Percentiles rank a stretch among this genome's conserved stretches.
Conservation (phyloP, 805 yeast species). For the Lipomyces mesembrius region DNA sequence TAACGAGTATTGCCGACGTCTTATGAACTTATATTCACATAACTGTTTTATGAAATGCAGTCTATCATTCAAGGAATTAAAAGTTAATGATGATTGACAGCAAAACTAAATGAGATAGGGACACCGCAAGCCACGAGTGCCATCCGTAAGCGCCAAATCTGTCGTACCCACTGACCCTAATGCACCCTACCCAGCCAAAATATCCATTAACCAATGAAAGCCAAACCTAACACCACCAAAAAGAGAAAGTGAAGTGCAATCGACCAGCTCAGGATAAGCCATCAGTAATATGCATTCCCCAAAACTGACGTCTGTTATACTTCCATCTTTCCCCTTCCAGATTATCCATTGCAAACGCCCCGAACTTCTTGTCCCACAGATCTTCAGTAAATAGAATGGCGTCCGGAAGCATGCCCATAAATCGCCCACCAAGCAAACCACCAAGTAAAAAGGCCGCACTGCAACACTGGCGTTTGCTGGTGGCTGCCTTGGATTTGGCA, state of each 20-base stretch:
- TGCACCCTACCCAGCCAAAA: background rate
- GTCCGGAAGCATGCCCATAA: slow-evolving; percentile 24
- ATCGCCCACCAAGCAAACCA: slow-evolving; percentile 24
- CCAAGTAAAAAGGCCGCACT: slow-evolving; percentile 21
- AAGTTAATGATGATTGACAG: background rate
- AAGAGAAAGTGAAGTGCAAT: background rate
- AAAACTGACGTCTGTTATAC: slow-evolving; percentile 18
- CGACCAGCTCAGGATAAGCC: background rate
- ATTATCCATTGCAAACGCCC: background rate
- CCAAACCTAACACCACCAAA: background rate
- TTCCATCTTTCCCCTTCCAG: background rate
- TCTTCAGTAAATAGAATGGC: background rate
- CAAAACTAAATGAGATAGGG: background rate
- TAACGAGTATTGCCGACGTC: too few species aligned
- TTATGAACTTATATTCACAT: too few species aligned
- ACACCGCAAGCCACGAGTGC: background rate
- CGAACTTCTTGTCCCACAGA: background rate
- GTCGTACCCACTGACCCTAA: background rate
- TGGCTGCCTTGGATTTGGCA: slow-evolving; percentile 14
- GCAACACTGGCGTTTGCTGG: slow-evolving; percentile 16
- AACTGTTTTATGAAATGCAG: background rate
- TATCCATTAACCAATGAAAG: background rate
- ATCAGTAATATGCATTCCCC: slow-evolving; percentile 20
- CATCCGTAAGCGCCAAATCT: background rate
- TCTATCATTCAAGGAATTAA: background rate